Base-by-base conservation (phyloP, 768 basidiomycete species). In the Kwoniella botswanensis region DNA sequence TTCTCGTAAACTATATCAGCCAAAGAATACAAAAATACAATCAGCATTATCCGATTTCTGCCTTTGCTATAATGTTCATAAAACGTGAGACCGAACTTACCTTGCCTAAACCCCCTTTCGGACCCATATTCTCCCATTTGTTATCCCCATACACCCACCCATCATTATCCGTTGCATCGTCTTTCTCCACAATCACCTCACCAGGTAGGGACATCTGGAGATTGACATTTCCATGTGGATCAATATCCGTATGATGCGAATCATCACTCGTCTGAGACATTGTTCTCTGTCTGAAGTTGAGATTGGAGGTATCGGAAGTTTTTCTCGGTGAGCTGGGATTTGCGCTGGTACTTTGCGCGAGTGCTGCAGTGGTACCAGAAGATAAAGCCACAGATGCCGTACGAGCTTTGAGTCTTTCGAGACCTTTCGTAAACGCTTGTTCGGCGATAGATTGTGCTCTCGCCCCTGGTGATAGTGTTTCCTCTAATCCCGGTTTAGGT, bases 131-230 rank as follows among this genome's bases (percentile, higher is more conserved):
- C 79, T 97, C 94, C 94, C 94, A 98, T 82, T 97, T 96, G 82
- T 98, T 98, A 75, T 95, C 94, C 2, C 90, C 91, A 77, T 94
- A 97, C 6, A 94, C 88, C 94, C 94, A 98, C 4, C 94, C 94
- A 71, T 95, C 93, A 3, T 86, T 80, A 79, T 98, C 94, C 1
- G 94, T 96, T 58, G 74, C 77, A 22, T 77, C 79, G 59, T 81
- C 79, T 24, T 57, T 68, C 63, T 79, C 78, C 22, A 64, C 67
- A 24, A 81, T 74, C 3, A 72, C 69, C 55, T 77, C 77, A 11
- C 66, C 63, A 17, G 72, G 73, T 21, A 60, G 43, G 18, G 65
- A 57, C 24, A 67, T 26, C 15, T 67, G 58, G 56, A 67, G 56
- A 26, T 44, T 66, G 60, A 29, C 43, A 46, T 35, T 18, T 4